A percentile compares a stretch with the other conserved stretches of the same genome.
phyloP scores from a whole-genome alignment of 306 rosid species.

The Medicago arabica region DNA sequence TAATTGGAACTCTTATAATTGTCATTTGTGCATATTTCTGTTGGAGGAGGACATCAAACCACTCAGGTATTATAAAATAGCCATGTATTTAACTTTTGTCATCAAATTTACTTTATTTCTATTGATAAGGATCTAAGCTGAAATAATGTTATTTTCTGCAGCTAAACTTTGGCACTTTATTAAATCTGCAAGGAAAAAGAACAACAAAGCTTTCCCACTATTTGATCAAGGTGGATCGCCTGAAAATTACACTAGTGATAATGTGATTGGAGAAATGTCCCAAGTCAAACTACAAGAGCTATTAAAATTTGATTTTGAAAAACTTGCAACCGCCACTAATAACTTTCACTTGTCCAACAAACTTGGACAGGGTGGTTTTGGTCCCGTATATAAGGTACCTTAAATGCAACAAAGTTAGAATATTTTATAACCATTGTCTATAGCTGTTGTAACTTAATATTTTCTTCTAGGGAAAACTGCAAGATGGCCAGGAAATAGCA shows the following conservation, averaged over 20 bases:
- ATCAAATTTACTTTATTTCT: background rate
- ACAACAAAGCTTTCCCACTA: background rate
- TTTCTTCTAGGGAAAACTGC: constrained; percentile 19
- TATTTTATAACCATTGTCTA: background rate
- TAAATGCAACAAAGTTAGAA: background rate
- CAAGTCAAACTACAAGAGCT: constrained; percentile 35
- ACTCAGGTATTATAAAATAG: constrained; percentile 7
- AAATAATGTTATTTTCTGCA: background rate
- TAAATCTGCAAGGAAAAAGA: constrained; percentile 6
- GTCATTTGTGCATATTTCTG: constrained; percentile 33
- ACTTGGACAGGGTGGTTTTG: constrained; percentile 51
- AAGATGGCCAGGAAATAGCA: constrained; percentile 42
- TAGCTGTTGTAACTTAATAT: background rate
- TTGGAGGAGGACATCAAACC: constrained; percentile 30
- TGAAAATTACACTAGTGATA: background rate
- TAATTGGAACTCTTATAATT: constrained; percentile 28
- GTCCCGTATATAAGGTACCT: constrained; percentile 40
- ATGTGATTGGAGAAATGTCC: constrained; percentile 22
- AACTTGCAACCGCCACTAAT: constrained; percentile 49
- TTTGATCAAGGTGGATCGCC: background rate
- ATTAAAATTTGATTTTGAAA: constrained; percentile 19
- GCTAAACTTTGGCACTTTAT: constrained; percentile 7
- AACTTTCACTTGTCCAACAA: constrained; percentile 41
- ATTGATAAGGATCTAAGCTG: background rate
- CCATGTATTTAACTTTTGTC: background rate